These are phyloP conservation scores for Pleurotus ostreatus DNA, from an alignment of 768 basidiomycete species.

Conservation along the genomic window DNA sequence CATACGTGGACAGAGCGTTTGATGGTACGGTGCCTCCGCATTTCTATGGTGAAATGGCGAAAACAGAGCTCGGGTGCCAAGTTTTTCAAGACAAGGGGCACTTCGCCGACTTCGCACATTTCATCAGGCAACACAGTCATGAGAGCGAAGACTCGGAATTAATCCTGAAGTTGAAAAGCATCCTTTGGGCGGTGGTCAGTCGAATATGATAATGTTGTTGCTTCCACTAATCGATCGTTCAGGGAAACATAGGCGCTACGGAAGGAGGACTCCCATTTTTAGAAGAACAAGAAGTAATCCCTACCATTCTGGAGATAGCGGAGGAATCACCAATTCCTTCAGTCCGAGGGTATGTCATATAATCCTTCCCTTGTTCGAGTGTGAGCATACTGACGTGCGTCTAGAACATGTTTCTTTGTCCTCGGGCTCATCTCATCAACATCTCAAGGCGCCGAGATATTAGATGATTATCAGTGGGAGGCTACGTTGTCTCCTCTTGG, in stretches of 20 bases:
- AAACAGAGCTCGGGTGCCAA: slow-evolving; percentile 92
- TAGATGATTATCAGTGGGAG: slow-evolving; percentile 93
- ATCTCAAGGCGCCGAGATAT: slow-evolving; percentile 85
- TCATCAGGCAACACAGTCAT: slow-evolving; percentile 81
- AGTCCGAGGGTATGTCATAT: slow-evolving; percentile 76
- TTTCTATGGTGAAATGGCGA: slow-evolving; percentile 97
- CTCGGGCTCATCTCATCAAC: slow-evolving; percentile 91
- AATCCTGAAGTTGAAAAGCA: slow-evolving; percentile 88
- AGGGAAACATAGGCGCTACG: slow-evolving; percentile 95
- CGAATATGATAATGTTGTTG: neutral
- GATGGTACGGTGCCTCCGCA: slow-evolving; percentile 90
- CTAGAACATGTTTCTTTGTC: slow-evolving; percentile 94
- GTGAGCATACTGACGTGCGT: neutral
- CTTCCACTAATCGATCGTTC: neutral
- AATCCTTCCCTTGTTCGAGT: neutral
- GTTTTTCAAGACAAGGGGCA: slow-evolving; percentile 88
- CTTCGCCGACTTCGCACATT: slow-evolving; percentile 85
- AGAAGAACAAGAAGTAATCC: slow-evolving; percentile 93
- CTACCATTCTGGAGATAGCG: slow-evolving; percentile 86
- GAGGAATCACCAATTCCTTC: slow-evolving; percentile 87
- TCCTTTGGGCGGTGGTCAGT: slow-evolving; percentile 94
- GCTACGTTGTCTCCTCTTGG: slow-evolving; percentile 85
- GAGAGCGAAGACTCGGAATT: slow-evolving; percentile 83
- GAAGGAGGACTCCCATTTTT: slow-evolving; percentile 90
- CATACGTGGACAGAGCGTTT: slow-evolving; percentile 45